Conservation (phyloP, 1,284 basidiomycete species). For the Apiotrichum laibachii region DNA sequence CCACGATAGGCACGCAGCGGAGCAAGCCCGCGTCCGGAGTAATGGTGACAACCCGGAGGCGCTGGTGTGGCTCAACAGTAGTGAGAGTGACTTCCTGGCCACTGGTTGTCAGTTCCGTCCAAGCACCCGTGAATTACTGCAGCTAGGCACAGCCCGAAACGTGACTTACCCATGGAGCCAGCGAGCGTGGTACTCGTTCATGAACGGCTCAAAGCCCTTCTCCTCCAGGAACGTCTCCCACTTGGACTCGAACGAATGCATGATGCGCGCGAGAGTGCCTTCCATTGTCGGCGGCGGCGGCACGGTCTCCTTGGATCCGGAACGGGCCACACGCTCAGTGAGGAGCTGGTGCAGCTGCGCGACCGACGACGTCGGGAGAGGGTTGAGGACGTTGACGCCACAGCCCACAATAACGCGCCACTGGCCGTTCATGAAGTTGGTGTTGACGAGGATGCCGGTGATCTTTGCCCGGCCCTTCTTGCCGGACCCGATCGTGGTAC, state of each 20-base stretch:
- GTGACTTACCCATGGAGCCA: conserved; percentile 85
- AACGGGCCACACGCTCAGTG: conserved; percentile 21
- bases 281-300: conserved; percentile 64
- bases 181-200: conserved; percentile 69
- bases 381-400: conserved; percentile 83
- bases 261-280: conserved; percentile 68
- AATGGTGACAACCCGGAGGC: conserved; percentile 78
- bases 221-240: conserved; percentile 69
- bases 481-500: conserved; percentile 36
- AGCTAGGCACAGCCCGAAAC: background rate
- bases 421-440: conserved; percentile 68
- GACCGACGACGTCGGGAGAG: conserved; percentile 78
- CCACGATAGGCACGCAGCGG: conserved; percentile 67
- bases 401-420: conserved; percentile 82
- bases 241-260: conserved; percentile 73
- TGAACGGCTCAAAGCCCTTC: conserved; percentile 71
- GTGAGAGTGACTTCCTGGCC: conserved; percentile 81
- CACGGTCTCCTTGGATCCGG: conserved; percentile 28
- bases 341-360: conserved; percentile 59
- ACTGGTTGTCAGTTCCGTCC: conserved; percentile 53
- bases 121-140: no score
- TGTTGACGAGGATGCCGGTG: conserved; percentile 88
- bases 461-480: conserved; percentile 64
- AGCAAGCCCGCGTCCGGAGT: conserved; percentile 83
- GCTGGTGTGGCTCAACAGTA: conserved; percentile 65